Conservation (phyloP, 129 eudicot genomes). For the Solidago caesia region DNA sequence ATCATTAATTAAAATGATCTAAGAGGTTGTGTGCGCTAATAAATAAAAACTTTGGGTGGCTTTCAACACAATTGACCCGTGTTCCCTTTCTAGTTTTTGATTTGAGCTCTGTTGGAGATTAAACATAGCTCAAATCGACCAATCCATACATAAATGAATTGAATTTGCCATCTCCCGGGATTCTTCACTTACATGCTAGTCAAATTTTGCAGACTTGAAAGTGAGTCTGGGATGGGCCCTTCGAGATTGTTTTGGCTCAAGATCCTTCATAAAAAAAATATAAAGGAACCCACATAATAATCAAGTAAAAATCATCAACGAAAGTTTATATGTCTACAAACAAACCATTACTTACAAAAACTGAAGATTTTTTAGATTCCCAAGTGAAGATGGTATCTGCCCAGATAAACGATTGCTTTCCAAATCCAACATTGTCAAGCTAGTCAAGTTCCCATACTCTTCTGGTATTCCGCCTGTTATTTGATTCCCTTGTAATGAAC, state of each 20-base stretch:
- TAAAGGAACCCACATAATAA: neutral
- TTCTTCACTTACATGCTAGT: constrained; percentile 58
- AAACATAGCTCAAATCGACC: neutral
- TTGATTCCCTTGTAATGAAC: constrained; percentile 75
- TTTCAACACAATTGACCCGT: neutral
- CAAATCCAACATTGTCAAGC: constrained; percentile 71
- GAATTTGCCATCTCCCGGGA: neutral
- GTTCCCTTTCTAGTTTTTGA: neutral
- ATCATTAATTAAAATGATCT: neutral
- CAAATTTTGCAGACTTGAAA: constrained; percentile 68
- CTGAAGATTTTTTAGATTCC: constrained; percentile 70
- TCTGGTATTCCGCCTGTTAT: constrained; percentile 85
- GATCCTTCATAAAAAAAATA: constrained; percentile 50
- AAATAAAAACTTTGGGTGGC: neutral
- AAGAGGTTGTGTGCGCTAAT: neutral
- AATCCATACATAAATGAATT: neutral
- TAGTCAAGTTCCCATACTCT: constrained; percentile 78
- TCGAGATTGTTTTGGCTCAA: constrained; percentile 78
- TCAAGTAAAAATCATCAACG: constrained; percentile 3
- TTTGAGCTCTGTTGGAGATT: neutral
- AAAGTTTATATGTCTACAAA: neutral
- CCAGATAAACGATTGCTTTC: constrained; percentile 78
- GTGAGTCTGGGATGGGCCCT: constrained; percentile 80
- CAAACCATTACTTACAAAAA: constrained; percentile 55
- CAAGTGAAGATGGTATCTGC: constrained; percentile 88